Evolutionary conservation across 129 eudicot species (phyloP), one percentile per base, ranked within the genome.

Genomic region (Pulicaria dysenterica): DNA sequence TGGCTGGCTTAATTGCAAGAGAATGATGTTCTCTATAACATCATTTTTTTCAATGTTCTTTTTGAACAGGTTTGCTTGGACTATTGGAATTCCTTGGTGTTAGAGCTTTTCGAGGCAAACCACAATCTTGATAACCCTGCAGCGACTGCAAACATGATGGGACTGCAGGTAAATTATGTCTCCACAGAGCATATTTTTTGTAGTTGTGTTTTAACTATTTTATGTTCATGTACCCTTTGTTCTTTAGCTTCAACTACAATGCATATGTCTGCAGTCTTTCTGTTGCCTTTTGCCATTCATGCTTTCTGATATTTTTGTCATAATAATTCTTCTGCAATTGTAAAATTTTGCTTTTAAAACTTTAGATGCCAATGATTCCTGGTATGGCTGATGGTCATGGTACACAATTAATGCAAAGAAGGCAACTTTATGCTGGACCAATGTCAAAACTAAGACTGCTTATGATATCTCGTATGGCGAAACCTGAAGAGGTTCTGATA

Each of bases 391-490:
- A 91, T 81, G 99, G 95, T 40, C 84, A 77, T 68, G 95, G 91
- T 50, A 71, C 93, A 58, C 92, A 88, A 72, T 81, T 94, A 62
- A 49, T 79, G 77, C 97, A 95, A 64, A 83, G 97, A 50, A 79
- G 97, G 8, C 97, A 95, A 72, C 94, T 95, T 53, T 95, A 88
- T 79, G 81, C 91, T 31, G 89, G 71, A 44, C 82, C 99, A 9
- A 86, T 95, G 99, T 95, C 99, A 11, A 95, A 88, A 70, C 70
- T 95, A 82, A 87, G 99, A 60, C 56, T 83, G 57, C 84, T 95
- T 63, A 95, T 95, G 99, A 88, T 95, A 45, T 88, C 89, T 58
- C 99, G 99, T 64, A 95, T 95, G 99, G 97, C 97, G 37, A 95
- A 95, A 81, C 99, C 97, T 16, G 99, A 95, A 83, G 99, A 95